Evolutionary conservation across 2,329 filamentous ascomycete genomes (phyloP), one percentile per base, ranked within the genome.

Genomic region (Fusarium piperis): DNA sequence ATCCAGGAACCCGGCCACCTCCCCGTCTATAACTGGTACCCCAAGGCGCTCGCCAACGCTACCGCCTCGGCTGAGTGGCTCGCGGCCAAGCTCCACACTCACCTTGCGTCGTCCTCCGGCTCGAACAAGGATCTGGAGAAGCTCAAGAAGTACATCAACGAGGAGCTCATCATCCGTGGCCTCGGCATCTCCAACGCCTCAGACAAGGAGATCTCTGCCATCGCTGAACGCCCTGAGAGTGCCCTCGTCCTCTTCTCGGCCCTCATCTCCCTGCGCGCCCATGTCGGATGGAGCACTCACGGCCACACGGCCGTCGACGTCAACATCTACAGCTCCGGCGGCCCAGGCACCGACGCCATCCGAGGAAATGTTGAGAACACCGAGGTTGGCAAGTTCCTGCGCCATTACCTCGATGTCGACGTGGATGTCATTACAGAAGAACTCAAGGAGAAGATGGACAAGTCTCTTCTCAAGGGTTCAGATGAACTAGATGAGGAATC

Each of bases 271-370:
- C 88, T 93, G 6, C 90, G 96, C 67, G 93, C 95, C 1, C 94
- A 97, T 78, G 89, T 97, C 46, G 97, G 96, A 15, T 99, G 96
- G 96, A 92, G 89, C 71, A 97, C 95, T 0, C 95, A 98, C 80
- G 96, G 96, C 30, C 96, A 99, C 83, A 93, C 92, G 20, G 96
- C 92, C 58, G 94, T 96, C 9, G 96, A 99, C 79, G 96, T 99
- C 55, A 99, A 99, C 81, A 94, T 99, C 73, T 99, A 98, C 83
- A 92, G 93, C 59, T 95, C 93, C 0, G 86, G 87, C 51, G 91
- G 93, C 4, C 86, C 89, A 0, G 86, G 88, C 38, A 89, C 91
- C 1, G 86, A 88, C 46, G 85, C 87, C 15, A 85, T 97, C 8
- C 84, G 89, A 4, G 95, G 95, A 9, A 98, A 98, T 80, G 91